phyloP scores from a whole-genome alignment of 805 yeast genomes.

The Teunomyces aglyptinius region DNA sequence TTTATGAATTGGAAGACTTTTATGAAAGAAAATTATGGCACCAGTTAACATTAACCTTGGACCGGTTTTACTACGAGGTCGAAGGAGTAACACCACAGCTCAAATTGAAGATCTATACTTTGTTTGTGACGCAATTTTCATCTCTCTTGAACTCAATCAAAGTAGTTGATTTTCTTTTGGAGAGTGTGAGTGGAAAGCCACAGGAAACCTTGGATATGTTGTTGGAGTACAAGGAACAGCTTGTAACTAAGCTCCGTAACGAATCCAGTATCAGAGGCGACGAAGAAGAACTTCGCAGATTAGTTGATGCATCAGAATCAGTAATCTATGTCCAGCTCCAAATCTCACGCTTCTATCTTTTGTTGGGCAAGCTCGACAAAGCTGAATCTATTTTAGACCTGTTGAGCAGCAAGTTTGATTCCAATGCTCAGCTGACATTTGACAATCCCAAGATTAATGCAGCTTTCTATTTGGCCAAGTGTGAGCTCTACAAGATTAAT shows the following conservation, averaged over 20 bases:
- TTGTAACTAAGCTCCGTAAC: constrained; percentile 25
- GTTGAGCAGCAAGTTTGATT: constrained; percentile 56
- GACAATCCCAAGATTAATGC: constrained; percentile 63
- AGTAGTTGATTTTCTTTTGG: constrained; percentile 70
- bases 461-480: constrained; percentile 75
- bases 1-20: constrained; percentile 74
- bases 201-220: constrained; percentile 35
- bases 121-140: constrained; percentile 65
- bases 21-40: constrained; percentile 94
- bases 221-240: constrained; percentile 29
- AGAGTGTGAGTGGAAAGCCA: constrained; percentile 34
- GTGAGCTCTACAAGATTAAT: constrained; percentile 70
- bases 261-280: constrained; percentile 27
- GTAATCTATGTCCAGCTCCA: constrained; percentile 53
- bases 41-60: constrained; percentile 74
- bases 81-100: constrained; percentile 44
- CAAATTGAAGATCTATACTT: constrained; percentile 65
- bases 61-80: constrained; percentile 48
- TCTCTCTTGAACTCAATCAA: constrained; percentile 76
- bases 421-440: constrained; percentile 24
- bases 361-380: constrained; percentile 49
- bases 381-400: constrained; percentile 69
- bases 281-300: constrained; percentile 22
- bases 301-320: constrained; percentile 53
- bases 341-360: constrained; percentile 67